A percentile compares a stretch with the other conserved stretches of the same genome.
phyloP scores from a whole-genome alignment of 208 protist genomes.

The Angomonas ambiguus region DNA sequence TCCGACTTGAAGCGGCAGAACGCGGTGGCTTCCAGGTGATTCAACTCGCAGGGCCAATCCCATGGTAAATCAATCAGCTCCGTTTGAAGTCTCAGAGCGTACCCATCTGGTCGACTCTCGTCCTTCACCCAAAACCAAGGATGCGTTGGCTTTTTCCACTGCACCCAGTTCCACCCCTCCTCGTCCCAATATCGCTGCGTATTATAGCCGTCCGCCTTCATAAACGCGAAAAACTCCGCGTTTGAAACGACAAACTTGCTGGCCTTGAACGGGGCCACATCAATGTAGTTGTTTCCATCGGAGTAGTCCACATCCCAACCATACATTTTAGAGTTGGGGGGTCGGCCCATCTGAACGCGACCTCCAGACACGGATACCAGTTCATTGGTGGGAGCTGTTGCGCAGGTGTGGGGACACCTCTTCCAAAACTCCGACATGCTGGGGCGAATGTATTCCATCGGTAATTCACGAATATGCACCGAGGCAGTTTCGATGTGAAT shows the following conservation, averaged over 20 bases:
- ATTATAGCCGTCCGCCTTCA: slow-evolving; percentile 90
- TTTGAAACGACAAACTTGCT: slow-evolving; percentile 95
- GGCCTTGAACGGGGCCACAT: slow-evolving; percentile 90
- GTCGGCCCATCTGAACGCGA: slow-evolving; percentile 68
- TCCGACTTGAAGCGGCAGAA: slow-evolving; percentile 93
- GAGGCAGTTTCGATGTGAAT: slow-evolving; percentile 97
- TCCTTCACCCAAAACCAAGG: slow-evolving; percentile 94
- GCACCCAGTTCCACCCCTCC: slow-evolving; percentile 95
- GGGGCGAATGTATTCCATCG: slow-evolving; percentile 66
- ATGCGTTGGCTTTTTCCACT: slow-evolving; percentile 85
- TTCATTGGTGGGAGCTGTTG: slow-evolving; percentile 64
- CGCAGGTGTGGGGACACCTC: slow-evolving; percentile 50
- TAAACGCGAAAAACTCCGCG: slow-evolving; percentile 92
- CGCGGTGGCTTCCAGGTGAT: slow-evolving; percentile 94
- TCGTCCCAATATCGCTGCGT: slow-evolving; percentile 92
- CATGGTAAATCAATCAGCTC: slow-evolving; percentile 92
- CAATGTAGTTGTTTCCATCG: slow-evolving; percentile 54
- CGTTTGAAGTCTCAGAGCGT: slow-evolving; percentile 86
- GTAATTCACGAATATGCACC: slow-evolving; percentile 94
- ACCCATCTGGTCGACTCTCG: slow-evolving; percentile 64
- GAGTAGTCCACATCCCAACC: slow-evolving; percentile 97
- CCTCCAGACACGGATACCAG: slow-evolving; percentile 71
- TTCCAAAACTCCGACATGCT: slow-evolving; percentile 67
- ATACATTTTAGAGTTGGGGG: slow-evolving; percentile 73
- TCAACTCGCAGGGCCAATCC: slow-evolving; percentile 95